Evolutionary conservation across 1,284 basidiomycete genomes (phyloP).

Genomic region (Fistulina hepatica): DNA sequence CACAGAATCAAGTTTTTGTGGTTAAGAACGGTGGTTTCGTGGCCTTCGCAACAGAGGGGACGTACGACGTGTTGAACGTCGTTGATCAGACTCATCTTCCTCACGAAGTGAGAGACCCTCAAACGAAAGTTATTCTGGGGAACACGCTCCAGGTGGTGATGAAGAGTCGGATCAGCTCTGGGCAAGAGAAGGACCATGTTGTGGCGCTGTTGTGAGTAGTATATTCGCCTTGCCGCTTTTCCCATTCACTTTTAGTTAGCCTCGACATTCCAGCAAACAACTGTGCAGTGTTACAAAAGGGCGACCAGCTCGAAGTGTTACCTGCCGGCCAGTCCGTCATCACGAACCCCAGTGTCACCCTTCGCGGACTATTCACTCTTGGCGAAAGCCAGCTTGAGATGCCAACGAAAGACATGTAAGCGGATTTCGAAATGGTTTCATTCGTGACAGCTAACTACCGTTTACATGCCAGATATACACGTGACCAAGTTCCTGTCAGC

Average conservation of each 20-base stretch:
- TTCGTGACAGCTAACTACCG: constrained; percentile 1
- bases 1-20: constrained; percentile 74
- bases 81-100: constrained; percentile 72
- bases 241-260: constrained; percentile 25
- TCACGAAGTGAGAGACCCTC: constrained; percentile 43
- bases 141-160: constrained; percentile 67
- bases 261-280: constrained; percentile 76
- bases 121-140: constrained; percentile 50
- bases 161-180: constrained; percentile 40
- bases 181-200: constrained; percentile 48
- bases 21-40: constrained; percentile 67
- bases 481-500: constrained; percentile 75
- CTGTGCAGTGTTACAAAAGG: constrained; percentile 69
- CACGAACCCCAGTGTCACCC: constrained; percentile 68
- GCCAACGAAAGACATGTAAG: constrained; percentile 75
- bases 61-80: constrained; percentile 64
- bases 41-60: constrained; percentile 63
- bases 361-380: constrained; percentile 65
- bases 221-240: constrained; percentile 4
- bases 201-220: constrained; percentile 60
- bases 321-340: constrained; percentile 73
- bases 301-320: constrained; percentile 67
- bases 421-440: constrained; percentile 8
- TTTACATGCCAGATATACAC: constrained; percentile 46
- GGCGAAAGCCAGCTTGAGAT: constrained; percentile 76